A percentile compares a stretch with the other conserved stretches of the same genome.
These are phyloP conservation scores for Aaosphaeria pasadenensis DNA, from an alignment of 2,329 filamentous ascomycete species.

Conservation along the genomic window DNA sequence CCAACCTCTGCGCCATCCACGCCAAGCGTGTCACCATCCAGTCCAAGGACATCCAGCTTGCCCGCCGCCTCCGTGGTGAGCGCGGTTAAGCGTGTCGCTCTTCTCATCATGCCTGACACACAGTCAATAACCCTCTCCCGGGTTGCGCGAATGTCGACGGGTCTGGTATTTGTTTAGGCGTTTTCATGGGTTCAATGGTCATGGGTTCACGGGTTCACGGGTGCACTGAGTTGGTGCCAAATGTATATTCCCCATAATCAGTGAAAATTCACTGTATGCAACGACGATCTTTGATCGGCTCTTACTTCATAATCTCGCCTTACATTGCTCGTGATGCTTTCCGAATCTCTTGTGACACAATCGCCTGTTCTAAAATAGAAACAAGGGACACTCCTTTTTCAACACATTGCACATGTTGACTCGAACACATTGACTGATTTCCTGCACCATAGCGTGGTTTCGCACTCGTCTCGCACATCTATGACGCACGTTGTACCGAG, in stretches of 20 bases:
- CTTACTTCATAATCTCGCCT: constrained; percentile 13
- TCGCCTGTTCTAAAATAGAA: too few relatives aligned
- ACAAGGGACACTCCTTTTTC: too few relatives aligned
- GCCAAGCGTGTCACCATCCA: constrained; percentile 96
- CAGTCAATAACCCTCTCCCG: not conserved
- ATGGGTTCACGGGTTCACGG: constrained; percentile 35
- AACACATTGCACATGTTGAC: too few relatives aligned
- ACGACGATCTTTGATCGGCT: constrained; percentile 33
- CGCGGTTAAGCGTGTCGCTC: constrained; percentile 44
- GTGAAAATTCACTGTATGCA: constrained; percentile 28
- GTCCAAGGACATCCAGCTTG: constrained; percentile 97
- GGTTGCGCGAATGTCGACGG: constrained; percentile 3
- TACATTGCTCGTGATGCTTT: constrained; percentile 1
- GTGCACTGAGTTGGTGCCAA: constrained; percentile 31
- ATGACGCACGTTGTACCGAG: not conserved
- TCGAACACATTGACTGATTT: too few relatives aligned
- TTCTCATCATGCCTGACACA: not conserved
- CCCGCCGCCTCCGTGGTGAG: constrained; percentile 57
- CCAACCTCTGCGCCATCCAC: constrained; percentile 94
- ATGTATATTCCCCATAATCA: constrained; percentile 35
- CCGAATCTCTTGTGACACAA: not conserved
- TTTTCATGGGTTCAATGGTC: constrained; percentile 29
- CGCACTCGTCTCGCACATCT: not conserved
- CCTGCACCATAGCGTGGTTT: too few relatives aligned
- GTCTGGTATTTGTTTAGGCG: constrained; percentile 29